Conservation (phyloP, 257 asterid genomes). For the Solanum gracilifrons region DNA sequence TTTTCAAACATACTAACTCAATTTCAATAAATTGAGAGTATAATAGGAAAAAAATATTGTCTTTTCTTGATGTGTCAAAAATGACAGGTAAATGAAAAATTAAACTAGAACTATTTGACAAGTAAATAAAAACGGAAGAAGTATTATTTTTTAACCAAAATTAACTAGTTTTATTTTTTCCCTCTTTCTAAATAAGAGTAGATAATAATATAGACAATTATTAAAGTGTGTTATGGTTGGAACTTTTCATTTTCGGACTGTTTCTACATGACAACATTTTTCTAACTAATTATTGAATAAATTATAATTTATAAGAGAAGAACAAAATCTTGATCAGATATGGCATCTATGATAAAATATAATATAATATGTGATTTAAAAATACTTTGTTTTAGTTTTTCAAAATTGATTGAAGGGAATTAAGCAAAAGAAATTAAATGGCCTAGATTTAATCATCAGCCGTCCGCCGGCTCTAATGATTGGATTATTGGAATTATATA, state of each 20-base stretch:
- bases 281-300: background rate
- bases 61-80: too few species aligned
- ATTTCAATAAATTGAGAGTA: too few species aligned
- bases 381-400: background rate
- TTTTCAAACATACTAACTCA: too few species aligned
- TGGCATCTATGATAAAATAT: background rate
- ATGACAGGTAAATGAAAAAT: too few species aligned
- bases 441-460: background rate
- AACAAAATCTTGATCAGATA: slow-evolving; percentile 4
- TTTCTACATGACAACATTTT: background rate
- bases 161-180: background rate
- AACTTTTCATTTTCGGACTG: background rate
- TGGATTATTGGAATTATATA: background rate
- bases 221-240: background rate
- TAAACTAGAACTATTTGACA: too few species aligned
- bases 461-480: slow-evolving; percentile 4
- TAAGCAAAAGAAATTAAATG: background rate
- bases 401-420: background rate
- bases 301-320: background rate
- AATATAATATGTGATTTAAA: background rate
- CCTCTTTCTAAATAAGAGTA: background rate
- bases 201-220: background rate
- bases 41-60: too few species aligned
- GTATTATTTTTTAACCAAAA: background rate
- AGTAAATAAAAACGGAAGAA: too few species aligned